Evolutionary conservation across 139 green algal species (phyloP).

Genomic region (Chlorella vulgaris): DNA sequence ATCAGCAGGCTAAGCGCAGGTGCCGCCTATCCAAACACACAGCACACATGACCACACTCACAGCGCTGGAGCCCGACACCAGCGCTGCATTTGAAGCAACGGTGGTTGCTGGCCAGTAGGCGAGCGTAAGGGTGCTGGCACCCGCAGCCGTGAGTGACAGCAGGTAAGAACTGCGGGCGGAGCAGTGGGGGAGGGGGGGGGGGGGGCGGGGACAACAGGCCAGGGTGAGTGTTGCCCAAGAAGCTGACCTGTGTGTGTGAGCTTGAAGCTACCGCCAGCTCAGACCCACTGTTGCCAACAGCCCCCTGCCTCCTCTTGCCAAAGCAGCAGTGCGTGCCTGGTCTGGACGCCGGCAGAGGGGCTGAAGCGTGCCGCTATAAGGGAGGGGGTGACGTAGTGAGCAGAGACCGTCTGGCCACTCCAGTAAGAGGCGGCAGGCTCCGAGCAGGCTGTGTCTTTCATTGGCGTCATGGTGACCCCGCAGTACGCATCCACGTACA

Average conservation of each 20-base stretch:
- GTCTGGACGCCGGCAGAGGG: not conserved
- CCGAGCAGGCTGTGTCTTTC: constrained; percentile 3
- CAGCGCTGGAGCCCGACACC: not conserved
- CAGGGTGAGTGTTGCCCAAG: not conserved
- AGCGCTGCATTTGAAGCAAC: not conserved
- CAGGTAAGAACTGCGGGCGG: constrained; percentile 14
- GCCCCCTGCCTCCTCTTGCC: not conserved
- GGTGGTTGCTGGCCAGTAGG: constrained; percentile 20
- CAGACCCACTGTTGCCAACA: not conserved
- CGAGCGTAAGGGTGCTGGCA: not conserved
- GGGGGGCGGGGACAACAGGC: not conserved
- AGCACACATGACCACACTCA: not conserved
- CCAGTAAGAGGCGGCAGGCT: not conserved
- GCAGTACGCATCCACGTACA: constrained; percentile 15
- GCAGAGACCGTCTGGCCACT: not conserved
- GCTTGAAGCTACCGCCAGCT: not conserved
- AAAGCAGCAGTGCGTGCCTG: constrained; percentile 5
- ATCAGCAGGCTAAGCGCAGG: not conserved
- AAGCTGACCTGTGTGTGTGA: not conserved
- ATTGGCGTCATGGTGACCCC: constrained; percentile 2
- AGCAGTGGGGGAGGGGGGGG: not conserved
- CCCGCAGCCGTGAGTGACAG: not conserved
- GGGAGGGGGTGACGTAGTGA: not conserved
- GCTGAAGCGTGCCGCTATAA: not conserved
- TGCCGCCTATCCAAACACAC: not conserved